Percentiles rank a stretch among this genome's conserved stretches.
Evolutionary conservation across 352 stramenopile genomes (phyloP).

Genomic region (Saprolegnia diclina): DNA sequence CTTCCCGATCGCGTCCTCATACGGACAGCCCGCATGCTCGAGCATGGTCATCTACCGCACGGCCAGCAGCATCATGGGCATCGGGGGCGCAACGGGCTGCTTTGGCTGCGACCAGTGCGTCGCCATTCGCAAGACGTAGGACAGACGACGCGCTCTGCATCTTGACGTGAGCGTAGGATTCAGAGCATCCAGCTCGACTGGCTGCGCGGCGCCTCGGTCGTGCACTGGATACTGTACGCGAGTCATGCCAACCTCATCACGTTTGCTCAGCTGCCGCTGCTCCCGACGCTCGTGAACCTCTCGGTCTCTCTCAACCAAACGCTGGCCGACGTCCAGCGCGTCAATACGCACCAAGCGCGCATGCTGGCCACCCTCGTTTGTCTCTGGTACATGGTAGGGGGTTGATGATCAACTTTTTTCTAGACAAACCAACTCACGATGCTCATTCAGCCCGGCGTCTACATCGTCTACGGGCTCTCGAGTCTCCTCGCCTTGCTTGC

Average conservation of each 20-base stretch:
- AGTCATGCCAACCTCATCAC: constrained; percentile 18
- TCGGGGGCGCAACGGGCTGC: constrained; percentile 47
- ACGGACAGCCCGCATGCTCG: constrained; percentile 32
- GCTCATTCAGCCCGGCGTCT: constrained; percentile 34
- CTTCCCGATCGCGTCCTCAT: not conserved
- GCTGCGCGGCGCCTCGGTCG: constrained; percentile 35
- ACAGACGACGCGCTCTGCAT: constrained; percentile 12
- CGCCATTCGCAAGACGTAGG: constrained; percentile 30
- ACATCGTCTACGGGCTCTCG: constrained; percentile 34
- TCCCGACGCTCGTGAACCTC: constrained; percentile 34
- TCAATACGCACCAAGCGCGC: constrained; percentile 23
- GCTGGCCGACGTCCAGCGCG: constrained; percentile 25
- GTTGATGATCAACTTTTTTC: not conserved
- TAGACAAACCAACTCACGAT: constrained; percentile 31
- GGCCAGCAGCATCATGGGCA: constrained; percentile 43
- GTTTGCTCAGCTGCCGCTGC: constrained; percentile 28
- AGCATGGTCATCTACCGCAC: constrained; percentile 47
- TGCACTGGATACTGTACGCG: constrained; percentile 30
- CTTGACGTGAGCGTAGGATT: constrained; percentile 38
- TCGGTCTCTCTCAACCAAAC: constrained; percentile 34
- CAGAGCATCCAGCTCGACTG: constrained; percentile 52
- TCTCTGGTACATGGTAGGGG: not conserved
- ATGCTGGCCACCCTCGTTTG: constrained; percentile 26
- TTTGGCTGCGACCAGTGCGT: constrained; percentile 60
- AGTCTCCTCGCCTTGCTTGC: constrained; percentile 32